phyloP scores from a whole-genome alignment of 1,139 yeast genomes.

The Sporopachydermia cereana region DNA sequence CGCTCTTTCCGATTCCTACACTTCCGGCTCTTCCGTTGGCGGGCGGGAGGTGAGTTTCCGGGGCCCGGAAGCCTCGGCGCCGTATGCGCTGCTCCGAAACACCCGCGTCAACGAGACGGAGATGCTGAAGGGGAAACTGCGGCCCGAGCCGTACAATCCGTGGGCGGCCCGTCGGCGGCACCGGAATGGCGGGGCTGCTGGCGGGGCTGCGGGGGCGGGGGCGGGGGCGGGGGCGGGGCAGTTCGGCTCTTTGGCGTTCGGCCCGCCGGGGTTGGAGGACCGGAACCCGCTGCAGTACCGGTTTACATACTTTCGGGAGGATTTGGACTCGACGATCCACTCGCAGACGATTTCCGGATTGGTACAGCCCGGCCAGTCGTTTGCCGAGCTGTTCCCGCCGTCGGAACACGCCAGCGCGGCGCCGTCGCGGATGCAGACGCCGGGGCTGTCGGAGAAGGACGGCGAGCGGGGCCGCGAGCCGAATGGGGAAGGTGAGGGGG shows the following conservation, averaged over 20 bases:
- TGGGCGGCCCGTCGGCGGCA: constrained; percentile 22
- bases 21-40: constrained; percentile 7
- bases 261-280: constrained; percentile 7
- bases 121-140: constrained; percentile 6
- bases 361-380: constrained; percentile 42
- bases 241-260: constrained; percentile 5
- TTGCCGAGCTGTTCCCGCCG: constrained; percentile 35
- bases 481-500: not conserved
- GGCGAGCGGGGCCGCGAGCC: not conserved
- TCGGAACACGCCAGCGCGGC: not conserved
- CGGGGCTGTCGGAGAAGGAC: not conserved
- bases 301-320: constrained; percentile 88
- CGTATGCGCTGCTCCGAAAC: constrained; percentile 23
- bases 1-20: not conserved
- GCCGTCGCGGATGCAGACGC: not conserved
- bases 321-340: constrained; percentile 77
- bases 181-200: not conserved
- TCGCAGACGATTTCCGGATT: constrained; percentile 83
- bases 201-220: not conserved
- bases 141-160: constrained; percentile 17
- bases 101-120: constrained; percentile 14
- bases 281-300: constrained; percentile 33
- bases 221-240: too few relatives aligned
- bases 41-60: not conserved
- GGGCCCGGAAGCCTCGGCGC: constrained; percentile 20